These are phyloP conservation scores for Phialocephala subalpina DNA, from an alignment of 2,329 filamentous ascomycete species.

Conservation along the genomic window DNA sequence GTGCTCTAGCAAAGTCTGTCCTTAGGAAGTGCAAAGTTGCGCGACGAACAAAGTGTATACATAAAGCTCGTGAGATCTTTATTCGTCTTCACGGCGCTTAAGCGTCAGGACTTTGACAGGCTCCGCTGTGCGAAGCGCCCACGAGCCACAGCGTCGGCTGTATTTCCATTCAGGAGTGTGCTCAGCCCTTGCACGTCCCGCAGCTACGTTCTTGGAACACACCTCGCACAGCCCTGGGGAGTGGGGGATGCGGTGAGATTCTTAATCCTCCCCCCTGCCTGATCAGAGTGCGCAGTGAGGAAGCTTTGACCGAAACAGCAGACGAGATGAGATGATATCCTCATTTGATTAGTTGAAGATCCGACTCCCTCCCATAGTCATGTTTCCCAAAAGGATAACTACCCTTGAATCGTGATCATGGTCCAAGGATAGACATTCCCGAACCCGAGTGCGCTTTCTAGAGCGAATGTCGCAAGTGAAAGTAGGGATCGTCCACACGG, in stretches of 20 bases:
- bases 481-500: not conserved
- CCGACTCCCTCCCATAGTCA: not conserved
- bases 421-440: not conserved
- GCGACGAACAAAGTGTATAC: not conserved
- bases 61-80: slow-evolving; percentile 11
- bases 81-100: slow-evolving; percentile 17
- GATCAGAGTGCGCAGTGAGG: not conserved
- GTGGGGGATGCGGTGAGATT: slow-evolving; percentile 29
- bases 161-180: slow-evolving; percentile 10
- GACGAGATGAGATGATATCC: slow-evolving; percentile 6
- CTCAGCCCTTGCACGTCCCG: slow-evolving; percentile 24
- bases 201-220: slow-evolving; percentile 21
- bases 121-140: slow-evolving; percentile 11
- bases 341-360: slow-evolving; percentile 2
- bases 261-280: slow-evolving; percentile 25
- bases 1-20: not conserved
- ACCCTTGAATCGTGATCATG: not conserved
- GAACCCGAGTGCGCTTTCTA: not conserved
- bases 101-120: slow-evolving; percentile 12
- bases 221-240: slow-evolving; percentile 28
- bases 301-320: not conserved
- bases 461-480: not conserved
- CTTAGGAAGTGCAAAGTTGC: not conserved
- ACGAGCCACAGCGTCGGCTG: slow-evolving; percentile 21
- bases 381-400: not conserved